A percentile compares a stretch with the other conserved stretches of the same genome.
Evolutionary conservation across 2,329 filamentous ascomycete genomes (phyloP).

Genomic region (Elsinoe necatrix): DNA sequence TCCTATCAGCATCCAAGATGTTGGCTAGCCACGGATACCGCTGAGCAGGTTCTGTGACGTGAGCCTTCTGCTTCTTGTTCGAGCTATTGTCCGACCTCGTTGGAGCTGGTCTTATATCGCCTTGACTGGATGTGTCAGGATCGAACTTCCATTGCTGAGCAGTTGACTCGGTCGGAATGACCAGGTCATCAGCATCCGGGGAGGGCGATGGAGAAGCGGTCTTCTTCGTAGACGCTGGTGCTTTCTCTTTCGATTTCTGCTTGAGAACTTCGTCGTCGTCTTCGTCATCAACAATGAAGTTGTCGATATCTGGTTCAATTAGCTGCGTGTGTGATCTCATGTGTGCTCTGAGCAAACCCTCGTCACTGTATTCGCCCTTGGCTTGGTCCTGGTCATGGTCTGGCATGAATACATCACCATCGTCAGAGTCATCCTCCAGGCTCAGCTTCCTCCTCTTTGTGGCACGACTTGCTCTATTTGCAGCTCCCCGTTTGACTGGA

Average conservation of each 20-base stretch:
- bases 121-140: conserved; percentile 50
- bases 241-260: conserved; percentile 52
- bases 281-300: conserved; percentile 82
- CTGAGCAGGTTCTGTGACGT: conserved; percentile 73
- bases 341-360: not conserved
- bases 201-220: conserved; percentile 41
- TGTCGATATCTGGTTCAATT: conserved; percentile 53
- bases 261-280: conserved; percentile 58
- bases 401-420: conserved; percentile 51
- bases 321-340: not conserved
- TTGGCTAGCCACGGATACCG: conserved; percentile 87
- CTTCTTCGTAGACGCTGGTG: conserved; percentile 48
- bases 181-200: conserved; percentile 39
- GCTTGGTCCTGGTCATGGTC: conserved; percentile 45
- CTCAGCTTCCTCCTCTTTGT: conserved; percentile 54
- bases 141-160: conserved; percentile 76
- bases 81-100: conserved; percentile 26
- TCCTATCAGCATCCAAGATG: conserved; percentile 72
- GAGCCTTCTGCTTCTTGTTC: conserved; percentile 53
- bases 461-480: conserved; percentile 36
- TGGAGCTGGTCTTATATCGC: conserved; percentile 20
- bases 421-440: conserved; percentile 57
- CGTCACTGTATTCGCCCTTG: conserved; percentile 42
- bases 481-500: conserved; percentile 51
- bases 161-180: conserved; percentile 55